Evolutionary conservation across 352 stramenopile genomes (phyloP).

Genomic region (Aphanomyces euteiches): DNA sequence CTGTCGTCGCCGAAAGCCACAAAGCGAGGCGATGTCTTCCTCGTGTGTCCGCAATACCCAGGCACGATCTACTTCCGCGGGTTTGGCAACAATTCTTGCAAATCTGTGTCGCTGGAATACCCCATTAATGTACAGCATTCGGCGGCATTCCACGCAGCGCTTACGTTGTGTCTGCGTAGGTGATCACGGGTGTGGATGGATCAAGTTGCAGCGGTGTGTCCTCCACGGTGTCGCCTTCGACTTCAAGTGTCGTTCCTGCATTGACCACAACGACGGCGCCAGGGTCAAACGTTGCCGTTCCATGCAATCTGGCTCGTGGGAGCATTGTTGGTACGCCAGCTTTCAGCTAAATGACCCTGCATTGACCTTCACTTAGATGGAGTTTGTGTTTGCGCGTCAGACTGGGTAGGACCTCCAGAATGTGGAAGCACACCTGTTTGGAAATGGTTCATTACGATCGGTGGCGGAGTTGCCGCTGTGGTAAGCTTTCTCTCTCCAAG

Average conservation of each 20-base stretch:
- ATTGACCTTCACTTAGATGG: slow-evolving; percentile 3
- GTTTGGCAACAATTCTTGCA: slow-evolving; percentile 26
- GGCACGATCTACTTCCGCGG: slow-evolving; percentile 28
- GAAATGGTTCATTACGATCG: slow-evolving; percentile 57
- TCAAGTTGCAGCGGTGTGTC: background rate
- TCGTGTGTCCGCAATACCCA: slow-evolving; percentile 19
- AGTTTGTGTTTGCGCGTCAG: slow-evolving; percentile 52
- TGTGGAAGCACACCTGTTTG: slow-evolving; percentile 51
- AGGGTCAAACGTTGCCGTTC: background rate
- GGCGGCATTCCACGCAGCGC: background rate
- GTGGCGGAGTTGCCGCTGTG: slow-evolving; percentile 51
- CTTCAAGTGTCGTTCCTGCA: too few relatives aligned
- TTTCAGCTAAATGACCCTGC: too few relatives aligned
- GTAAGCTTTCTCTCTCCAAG: slow-evolving; percentile 18
- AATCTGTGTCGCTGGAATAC: slow-evolving; percentile 23
- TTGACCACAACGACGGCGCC: too few relatives aligned
- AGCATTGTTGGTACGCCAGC: slow-evolving; percentile 12
- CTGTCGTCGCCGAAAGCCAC: slow-evolving; percentile 12
- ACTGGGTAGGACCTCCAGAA: slow-evolving; percentile 54
- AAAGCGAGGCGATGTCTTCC: slow-evolving; percentile 14
- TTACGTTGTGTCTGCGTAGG: background rate
- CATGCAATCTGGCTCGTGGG: slow-evolving; percentile 19
- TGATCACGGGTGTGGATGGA: background rate
- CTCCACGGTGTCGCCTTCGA: background rate
- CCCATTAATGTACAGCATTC: slow-evolving; percentile 4